A percentile compares a stretch with the other conserved stretches of the same genome.
Conservation (phyloP, 176 grass and related monocot species). For the Tillandsia leiboldiana region DNA sequence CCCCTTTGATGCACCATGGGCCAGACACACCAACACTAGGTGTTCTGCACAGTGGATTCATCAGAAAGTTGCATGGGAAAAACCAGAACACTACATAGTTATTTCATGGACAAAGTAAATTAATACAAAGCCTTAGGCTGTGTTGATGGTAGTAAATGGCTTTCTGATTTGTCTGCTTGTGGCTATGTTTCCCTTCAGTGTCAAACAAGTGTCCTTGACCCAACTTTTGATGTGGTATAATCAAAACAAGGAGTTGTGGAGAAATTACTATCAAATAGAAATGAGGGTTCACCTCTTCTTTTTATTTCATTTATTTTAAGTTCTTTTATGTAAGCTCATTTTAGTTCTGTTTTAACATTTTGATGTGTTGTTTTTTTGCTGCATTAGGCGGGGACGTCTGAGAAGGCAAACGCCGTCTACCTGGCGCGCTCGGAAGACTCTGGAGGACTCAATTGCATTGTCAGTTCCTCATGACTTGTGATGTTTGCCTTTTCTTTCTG, state of each 20-base stretch:
- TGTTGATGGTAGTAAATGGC: no score
- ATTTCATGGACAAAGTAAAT: no score
- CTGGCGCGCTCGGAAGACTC: conserved; percentile 56
- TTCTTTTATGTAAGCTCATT: not conserved
- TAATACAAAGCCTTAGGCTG: no score
- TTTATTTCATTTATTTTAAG: not conserved
- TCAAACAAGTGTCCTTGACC: no score
- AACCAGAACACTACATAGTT: no score
- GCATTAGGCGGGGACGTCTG: conserved; percentile 43
- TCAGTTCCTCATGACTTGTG: conserved; percentile 9
- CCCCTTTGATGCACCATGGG: no score
- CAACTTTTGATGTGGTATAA: no score
- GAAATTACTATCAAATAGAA: conserved; percentile 55
- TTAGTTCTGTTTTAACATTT: conserved; percentile 4
- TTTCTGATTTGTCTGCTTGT: no score
- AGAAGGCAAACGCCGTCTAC: conserved; percentile 47
- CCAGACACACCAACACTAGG: no score
- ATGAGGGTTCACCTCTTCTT: conserved; percentile 23
- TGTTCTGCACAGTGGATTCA: no score
- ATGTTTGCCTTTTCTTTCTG: not conserved
- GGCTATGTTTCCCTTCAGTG: no score
- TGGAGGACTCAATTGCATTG: conserved; percentile 24
- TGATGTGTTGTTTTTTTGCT: not conserved
- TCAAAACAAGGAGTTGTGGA: conserved; percentile 45
- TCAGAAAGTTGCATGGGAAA: no score